phyloP scores from a whole-genome alignment of 495 filamentous ascomycete species.

The Hypoxylon lenormandii region DNA sequence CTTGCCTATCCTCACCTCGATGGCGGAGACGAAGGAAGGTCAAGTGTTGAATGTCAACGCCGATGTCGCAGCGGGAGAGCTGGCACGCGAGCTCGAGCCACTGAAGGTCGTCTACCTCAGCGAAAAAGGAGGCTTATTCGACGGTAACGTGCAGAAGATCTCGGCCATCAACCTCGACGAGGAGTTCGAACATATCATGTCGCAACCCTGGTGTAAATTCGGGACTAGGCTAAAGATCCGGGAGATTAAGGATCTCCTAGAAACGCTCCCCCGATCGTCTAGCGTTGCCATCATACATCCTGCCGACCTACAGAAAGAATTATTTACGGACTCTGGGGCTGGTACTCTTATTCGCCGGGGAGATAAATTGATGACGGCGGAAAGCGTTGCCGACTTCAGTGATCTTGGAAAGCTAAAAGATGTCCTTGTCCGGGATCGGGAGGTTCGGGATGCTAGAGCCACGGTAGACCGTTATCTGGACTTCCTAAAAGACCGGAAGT shows the following conservation, averaged over 20 bases:
- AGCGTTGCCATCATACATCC: slow-evolving; percentile 98
- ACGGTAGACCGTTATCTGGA: slow-evolving; percentile 90
- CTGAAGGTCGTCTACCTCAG: slow-evolving; percentile 98
- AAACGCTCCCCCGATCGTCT: slow-evolving; percentile 85
- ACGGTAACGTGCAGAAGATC: slow-evolving; percentile 94
- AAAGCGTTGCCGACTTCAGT: slow-evolving; percentile 79
- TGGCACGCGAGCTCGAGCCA: slow-evolving; percentile 88
- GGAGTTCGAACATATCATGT: slow-evolving; percentile 95
- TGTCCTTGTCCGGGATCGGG: slow-evolving; percentile 85
- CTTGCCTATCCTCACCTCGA: slow-evolving; percentile 93
- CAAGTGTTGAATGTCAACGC: slow-evolving; percentile 98
- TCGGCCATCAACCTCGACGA: slow-evolving; percentile 98
- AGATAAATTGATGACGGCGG: slow-evolving; percentile 84
- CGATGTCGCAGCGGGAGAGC: slow-evolving; percentile 93
- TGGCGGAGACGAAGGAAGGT: slow-evolving; percentile 93
- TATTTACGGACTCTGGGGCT: slow-evolving; percentile 95
- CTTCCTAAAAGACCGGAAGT: slow-evolving; percentile 76
- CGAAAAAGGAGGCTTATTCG: slow-evolving; percentile 96
- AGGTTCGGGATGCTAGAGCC: slow-evolving; percentile 81
- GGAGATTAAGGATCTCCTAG: slow-evolving; percentile 94
- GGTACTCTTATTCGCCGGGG: slow-evolving; percentile 94
- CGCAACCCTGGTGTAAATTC: slow-evolving; percentile 94
- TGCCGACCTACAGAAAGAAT: slow-evolving; percentile 90
- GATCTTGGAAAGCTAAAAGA: slow-evolving; percentile 81
- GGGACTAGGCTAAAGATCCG: slow-evolving; percentile 98